Base-by-base conservation (phyloP, 768 basidiomycete genomes). In the Mycena polygramma region DNA sequence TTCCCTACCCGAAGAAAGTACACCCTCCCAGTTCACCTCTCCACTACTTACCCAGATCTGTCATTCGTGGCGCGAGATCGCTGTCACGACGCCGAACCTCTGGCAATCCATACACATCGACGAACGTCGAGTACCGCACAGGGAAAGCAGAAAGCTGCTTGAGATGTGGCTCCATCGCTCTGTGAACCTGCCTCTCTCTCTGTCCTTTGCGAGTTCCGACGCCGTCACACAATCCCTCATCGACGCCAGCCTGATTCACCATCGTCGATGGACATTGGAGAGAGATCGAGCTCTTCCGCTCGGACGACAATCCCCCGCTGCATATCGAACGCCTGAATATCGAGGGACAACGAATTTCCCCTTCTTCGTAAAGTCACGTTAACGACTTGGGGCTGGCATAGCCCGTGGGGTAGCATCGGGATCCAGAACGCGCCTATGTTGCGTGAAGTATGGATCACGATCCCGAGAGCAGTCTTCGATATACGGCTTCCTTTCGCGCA, bases 191-290 rank as follows among this genome's bases (percentile, higher is more conserved):
- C 52, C 62, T 14, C n/a, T 63, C 6, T 43, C 37, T 19, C 62
- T 63, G 15, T 52, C 62, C 39, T 35, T 63, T 19, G 37, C 51
- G 14, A 4, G 24, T 22, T 5, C 4, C 19, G 49, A 30, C 19
- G 58, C 19, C 9, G 7, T 11, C 48, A 3, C 20, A 4, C 36
- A 24, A 49, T 22, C 48, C 24, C 52, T 63, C 39, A 24, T 54
- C 24, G 52, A 53, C 20, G 35, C 24, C 37, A 30, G 37, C 22
- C 17, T 63, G 22, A 20, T 35, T 14, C 62, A 54, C 17, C 37
- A 37, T 35, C 51, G 22, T 54, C 62, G 62, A 63, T 63, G 49
- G 62, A 15, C 15, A 24, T 48, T n/a, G n/a, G n/a, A n/a, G n/a
- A n/a, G n/a, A 63, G 26, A 45, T 63, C 17, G n/a, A 26, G 20